phyloP scores from a whole-genome alignment of 345 rosid genomes.

The Hypericum perforatum region DNA sequence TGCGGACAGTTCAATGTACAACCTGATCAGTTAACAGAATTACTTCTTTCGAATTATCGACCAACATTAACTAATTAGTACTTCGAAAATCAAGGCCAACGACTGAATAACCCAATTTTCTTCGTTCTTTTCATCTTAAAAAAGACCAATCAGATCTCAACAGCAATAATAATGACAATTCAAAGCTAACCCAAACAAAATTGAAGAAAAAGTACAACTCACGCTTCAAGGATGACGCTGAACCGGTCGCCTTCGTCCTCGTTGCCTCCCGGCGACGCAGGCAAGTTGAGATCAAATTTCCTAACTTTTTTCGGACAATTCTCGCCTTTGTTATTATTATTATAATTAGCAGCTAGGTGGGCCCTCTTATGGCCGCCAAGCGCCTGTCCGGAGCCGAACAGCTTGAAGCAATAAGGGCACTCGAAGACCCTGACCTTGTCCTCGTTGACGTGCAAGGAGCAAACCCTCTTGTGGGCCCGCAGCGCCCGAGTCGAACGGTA shows the following conservation, averaged over 20 bases:
- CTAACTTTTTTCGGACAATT: too few species aligned
- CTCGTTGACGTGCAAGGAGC: conserved; percentile 11
- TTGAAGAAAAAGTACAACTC: background rate
- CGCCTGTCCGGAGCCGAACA: conserved; percentile 31
- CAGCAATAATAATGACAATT: too few species aligned
- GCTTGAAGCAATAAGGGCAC: conserved; percentile 22
- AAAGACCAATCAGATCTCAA: too few species aligned
- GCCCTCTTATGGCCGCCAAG: conserved; percentile 30
- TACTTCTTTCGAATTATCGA: too few species aligned
- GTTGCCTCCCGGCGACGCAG: conserved; percentile 11
- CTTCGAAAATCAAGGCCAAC: too few species aligned
- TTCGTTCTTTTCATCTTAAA: too few species aligned
- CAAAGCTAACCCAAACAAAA: too few species aligned
- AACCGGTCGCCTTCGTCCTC: conserved; percentile 22
- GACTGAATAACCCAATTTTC: too few species aligned
- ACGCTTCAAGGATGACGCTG: conserved; percentile 25
- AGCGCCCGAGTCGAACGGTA: conserved; percentile 24
- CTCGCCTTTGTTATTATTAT: too few species aligned
- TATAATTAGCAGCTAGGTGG: conserved; percentile 7
- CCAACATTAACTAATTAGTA: too few species aligned
- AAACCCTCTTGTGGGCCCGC: conserved; percentile 16
- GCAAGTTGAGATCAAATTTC: conserved; percentile 21
- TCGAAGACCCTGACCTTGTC: conserved; percentile 14
- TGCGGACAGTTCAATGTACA: too few species aligned
- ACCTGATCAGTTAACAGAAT: too few species aligned